Percentiles rank a stretch among this genome's conserved stretches.
Conservation (phyloP, 305 asterid species). For the Fraxinus paxiana region DNA sequence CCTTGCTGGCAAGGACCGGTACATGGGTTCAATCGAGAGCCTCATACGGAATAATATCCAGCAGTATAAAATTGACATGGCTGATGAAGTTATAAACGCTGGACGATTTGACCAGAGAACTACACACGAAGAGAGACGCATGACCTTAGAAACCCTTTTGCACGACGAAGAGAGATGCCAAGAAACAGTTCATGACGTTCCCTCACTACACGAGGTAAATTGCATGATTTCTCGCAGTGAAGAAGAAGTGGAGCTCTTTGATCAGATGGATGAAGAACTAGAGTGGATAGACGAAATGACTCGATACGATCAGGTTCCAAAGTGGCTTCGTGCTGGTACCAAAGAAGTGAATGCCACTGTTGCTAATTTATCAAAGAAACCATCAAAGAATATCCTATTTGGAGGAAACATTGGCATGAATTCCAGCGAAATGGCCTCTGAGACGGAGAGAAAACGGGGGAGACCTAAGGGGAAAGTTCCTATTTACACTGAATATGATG, state of each 20-base stretch:
- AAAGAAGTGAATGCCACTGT: conserved; percentile 72
- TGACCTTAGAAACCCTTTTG: conserved; percentile 87
- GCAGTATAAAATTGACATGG: conserved; percentile 99
- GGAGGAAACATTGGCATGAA: conserved; percentile 46
- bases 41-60: conserved; percentile 93
- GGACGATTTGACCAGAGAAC: conserved; percentile 99
- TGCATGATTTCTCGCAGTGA: conserved; percentile 98
- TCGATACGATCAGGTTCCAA: conserved; percentile 79
- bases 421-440: conserved; percentile 56
- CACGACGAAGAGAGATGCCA: conserved; percentile 98
- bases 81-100: conserved; percentile 99
- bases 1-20: conserved; percentile 93
- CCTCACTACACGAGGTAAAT: conserved; percentile 94
- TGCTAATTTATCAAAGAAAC: conserved; percentile 75
- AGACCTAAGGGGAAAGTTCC: conserved; percentile 84
- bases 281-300: conserved; percentile 96
- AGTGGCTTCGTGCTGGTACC: conserved; percentile 85
- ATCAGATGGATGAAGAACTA: conserved; percentile 96
- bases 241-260: conserved; percentile 88
- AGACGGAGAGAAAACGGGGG: conserved; percentile 73
- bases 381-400: conserved; percentile 49
- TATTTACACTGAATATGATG: conserved; percentile 80
- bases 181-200: conserved; percentile 92
- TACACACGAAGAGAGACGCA: conserved; percentile 95
- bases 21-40: conserved; percentile 92